These are phyloP conservation scores for Coemansia sp. DNA, from an alignment of 192 early-diverging fungal species.

Conservation along the genomic window DNA sequence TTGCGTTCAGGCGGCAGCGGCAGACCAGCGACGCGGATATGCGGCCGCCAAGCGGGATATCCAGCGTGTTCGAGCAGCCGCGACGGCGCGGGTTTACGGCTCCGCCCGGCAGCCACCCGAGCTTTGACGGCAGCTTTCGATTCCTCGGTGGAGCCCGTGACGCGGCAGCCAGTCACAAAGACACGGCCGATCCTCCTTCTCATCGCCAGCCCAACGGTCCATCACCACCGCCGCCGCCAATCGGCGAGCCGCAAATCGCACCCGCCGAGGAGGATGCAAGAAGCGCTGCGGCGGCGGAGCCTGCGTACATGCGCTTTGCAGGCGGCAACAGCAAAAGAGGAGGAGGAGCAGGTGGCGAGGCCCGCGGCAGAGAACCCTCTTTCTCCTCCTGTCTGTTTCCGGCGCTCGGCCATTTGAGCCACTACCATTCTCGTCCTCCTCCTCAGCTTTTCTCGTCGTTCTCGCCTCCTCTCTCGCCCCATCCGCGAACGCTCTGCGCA, in stretches of 20 bases:
- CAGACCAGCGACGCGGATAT: constrained; percentile 42
- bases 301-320: constrained; percentile 5
- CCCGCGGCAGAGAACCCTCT: neutral
- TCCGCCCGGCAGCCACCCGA: constrained; percentile 30
- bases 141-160: too few relatives aligned
- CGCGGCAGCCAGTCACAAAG: neutral
- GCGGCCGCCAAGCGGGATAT: constrained; percentile 38
- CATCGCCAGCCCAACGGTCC: neutral
- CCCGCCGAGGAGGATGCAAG: neutral
- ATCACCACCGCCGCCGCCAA: neutral
- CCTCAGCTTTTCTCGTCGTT: constrained; percentile 49
- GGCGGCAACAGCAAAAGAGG: constrained; percentile 3
- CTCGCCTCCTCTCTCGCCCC: constrained; percentile 44
- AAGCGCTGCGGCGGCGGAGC: neutral
- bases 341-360: neutral
- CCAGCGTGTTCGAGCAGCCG: constrained; percentile 26
- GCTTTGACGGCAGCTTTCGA: constrained; percentile 5
- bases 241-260: neutral
- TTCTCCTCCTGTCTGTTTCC: constrained; percentile 9
- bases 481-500: constrained; percentile 47
- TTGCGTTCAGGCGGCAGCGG: constrained; percentile 38
- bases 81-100: constrained; percentile 46
- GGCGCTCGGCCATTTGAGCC: neutral
- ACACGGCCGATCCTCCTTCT: neutral
- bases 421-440: constrained; percentile 1